A percentile compares a stretch with the other conserved stretches of the same genome.
These are phyloP conservation scores for Escovopsis sp. DNA, from an alignment of 2,329 filamentous ascomycete species.

Conservation along the genomic window DNA sequence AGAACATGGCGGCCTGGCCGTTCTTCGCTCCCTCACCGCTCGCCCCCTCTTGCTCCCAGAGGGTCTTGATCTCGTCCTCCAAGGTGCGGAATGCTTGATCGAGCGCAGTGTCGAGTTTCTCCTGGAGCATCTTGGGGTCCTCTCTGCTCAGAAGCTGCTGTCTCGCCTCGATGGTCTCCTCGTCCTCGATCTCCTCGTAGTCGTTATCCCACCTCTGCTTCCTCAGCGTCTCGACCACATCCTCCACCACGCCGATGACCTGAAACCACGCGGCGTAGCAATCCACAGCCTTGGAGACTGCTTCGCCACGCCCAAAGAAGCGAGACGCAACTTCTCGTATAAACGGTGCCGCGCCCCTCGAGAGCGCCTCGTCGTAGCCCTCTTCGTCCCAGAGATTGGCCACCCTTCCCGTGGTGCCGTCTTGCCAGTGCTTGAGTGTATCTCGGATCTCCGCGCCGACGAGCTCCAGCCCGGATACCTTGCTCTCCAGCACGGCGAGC, in stretches of 20 bases:
- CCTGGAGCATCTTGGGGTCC: slow-evolving; percentile 50
- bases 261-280: slow-evolving; percentile 59
- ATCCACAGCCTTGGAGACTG: slow-evolving; percentile 45
- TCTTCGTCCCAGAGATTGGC: slow-evolving; percentile 53
- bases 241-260: slow-evolving; percentile 53
- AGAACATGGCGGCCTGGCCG: slow-evolving; percentile 44
- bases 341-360: slow-evolving; percentile 50
- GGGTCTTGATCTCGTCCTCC: slow-evolving; percentile 34
- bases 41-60: slow-evolving; percentile 27
- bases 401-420: slow-evolving; percentile 33
- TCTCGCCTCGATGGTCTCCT: slow-evolving; percentile 51
- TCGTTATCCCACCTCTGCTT: slow-evolving; percentile 64
- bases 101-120: slow-evolving; percentile 42
- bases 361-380: slow-evolving; percentile 49
- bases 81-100: slow-evolving; percentile 43
- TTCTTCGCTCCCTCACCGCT: slow-evolving; percentile 31
- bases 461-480: slow-evolving; percentile 48
- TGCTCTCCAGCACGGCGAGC: slow-evolving; percentile 44
- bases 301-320: slow-evolving; percentile 56
- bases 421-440: slow-evolving; percentile 45
- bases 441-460: slow-evolving; percentile 51
- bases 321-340: slow-evolving; percentile 54
- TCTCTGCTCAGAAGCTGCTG: slow-evolving; percentile 57
- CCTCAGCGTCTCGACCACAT: slow-evolving; percentile 48
- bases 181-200: slow-evolving; percentile 58